Base-by-base conservation (phyloP, 2,329 filamentous ascomycete genomes). In the Botrytis fragariae region DNA sequence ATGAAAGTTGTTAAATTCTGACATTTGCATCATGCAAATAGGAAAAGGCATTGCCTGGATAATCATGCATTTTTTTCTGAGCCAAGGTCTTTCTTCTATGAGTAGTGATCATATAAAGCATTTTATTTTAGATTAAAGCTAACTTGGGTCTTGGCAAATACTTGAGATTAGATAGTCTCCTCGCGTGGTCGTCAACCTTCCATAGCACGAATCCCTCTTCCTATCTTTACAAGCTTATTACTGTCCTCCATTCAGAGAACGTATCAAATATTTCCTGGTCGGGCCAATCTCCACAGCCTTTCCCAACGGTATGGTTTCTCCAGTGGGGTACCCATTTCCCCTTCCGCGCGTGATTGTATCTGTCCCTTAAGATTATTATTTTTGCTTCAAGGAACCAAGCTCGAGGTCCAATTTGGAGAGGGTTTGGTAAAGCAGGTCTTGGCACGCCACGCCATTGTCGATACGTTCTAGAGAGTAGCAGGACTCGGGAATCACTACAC, bases 381-480 rank as follows among this genome's bases (percentile, higher is more conserved):
- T 39, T 37, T 37, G 64, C 25, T 29, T 68, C 12, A 14, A 64
- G 42, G 8, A 45, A 25, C 62, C 42, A 45, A 64, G 9, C 42
- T 32, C 12, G n/a, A 18, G 62, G 39, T 25, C 29, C 32, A 45
- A 68, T 68, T 32, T 54, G 44, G 14, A 10, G 64, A n/a, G 64
- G 32, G 39, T 54, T 54, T 39, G 64, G 64, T 25, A 68, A 18
- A 39, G n/a, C n/a, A 39, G 22, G 25, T 6, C 35, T 18, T 54
- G n/a, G 2, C 25, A 9, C 1, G 0, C 10, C 12, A 7, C 22
- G 5, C 25, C 8, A n/a, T n/a, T 5, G 5, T 54, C 20, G 10
- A 25, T 37, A 7, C 20, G 3, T 1, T 4, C 10, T 22, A 37
- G 4, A 14, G 4, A 3, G 2, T 22, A n/a, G 20, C 25, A 61